Conservation (phyloP, 345 rosid species). For the Bruguiera parviflora region DNA sequence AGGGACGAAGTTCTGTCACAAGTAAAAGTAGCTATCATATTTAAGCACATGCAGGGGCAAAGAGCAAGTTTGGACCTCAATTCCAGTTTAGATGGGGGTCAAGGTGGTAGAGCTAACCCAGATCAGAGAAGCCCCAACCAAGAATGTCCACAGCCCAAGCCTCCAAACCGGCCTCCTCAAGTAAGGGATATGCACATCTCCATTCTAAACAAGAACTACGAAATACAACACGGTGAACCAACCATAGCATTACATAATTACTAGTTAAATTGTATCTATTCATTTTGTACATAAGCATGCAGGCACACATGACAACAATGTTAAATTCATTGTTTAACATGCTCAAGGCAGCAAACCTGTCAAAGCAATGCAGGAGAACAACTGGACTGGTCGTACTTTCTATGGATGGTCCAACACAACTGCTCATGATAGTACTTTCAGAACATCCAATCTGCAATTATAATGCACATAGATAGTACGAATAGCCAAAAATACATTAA, state of each 20-base stretch:
- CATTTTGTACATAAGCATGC: no score
- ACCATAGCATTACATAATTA: no score
- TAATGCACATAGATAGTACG: not conserved
- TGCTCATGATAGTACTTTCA: conserved; percentile 58
- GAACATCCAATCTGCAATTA: conserved; percentile 45
- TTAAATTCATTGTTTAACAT: not conserved
- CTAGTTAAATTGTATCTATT: no score
- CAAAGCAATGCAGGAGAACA: conserved; percentile 84
- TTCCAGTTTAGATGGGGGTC: not conserved
- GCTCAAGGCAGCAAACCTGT: conserved; percentile 49
- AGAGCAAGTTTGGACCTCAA: not conserved
- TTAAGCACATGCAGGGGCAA: not conserved
- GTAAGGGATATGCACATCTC: conserved; percentile 62
- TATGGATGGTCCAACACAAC: conserved; percentile 55
- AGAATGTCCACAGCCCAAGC: conserved; percentile 93
- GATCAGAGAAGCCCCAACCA: conserved; percentile 90
- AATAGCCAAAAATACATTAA: not conserved
- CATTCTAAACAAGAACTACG: conserved; percentile 82
- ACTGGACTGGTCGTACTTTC: conserved; percentile 45
- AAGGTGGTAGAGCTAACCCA: conserved; percentile 37
- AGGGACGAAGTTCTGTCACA: conserved; percentile 51
- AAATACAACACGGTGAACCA: conserved; percentile 12
- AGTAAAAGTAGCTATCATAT: not conserved
- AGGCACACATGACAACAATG: no score
- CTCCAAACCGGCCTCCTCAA: conserved; percentile 72